Evolutionary conservation across 2,329 filamentous ascomycete species (phyloP).

Genomic region (Fusarium begoniae): DNA sequence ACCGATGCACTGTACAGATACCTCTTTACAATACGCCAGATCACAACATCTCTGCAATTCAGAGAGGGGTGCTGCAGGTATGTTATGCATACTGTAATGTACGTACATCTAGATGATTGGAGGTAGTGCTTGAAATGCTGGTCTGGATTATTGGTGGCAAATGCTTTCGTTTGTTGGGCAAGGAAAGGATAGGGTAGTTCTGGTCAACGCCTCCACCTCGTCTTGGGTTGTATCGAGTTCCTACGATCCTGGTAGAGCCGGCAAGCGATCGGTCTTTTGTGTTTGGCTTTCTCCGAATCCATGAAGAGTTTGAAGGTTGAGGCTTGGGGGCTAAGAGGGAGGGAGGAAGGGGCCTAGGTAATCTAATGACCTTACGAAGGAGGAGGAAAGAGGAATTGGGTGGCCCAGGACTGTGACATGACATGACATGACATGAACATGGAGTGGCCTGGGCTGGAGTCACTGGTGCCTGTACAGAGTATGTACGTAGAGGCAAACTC

Average conservation of each 20-base stretch:
- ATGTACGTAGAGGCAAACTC: background rate
- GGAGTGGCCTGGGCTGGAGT: background rate
- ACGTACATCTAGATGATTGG: slow-evolving; percentile 39
- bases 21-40: slow-evolving; percentile 20
- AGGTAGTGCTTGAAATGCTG: slow-evolving; percentile 28
- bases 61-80: slow-evolving; percentile 46
- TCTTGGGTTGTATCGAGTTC: slow-evolving; percentile 23
- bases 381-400: slow-evolving; percentile 36
- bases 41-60: slow-evolving; percentile 23
- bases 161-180: slow-evolving; percentile 26
- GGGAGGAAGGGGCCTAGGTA: slow-evolving; percentile 18
- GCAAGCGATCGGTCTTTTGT: background rate
- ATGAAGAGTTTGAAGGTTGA: background rate
- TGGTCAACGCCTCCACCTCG: slow-evolving; percentile 28
- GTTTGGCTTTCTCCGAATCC: background rate
- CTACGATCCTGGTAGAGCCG: slow-evolving; percentile 20
- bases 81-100: slow-evolving; percentile 52
- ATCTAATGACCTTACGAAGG: slow-evolving; percentile 25
- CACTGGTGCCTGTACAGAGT: background rate
- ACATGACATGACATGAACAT: background rate
- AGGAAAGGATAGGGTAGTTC: background rate
- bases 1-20: background rate
- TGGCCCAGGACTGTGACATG: slow-evolving; percentile 1
- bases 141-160: slow-evolving; percentile 24
- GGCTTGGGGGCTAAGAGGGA: slow-evolving; percentile 8